These are phyloP conservation scores for Heliamphora pulchella DNA, from an alignment of 179 eudicot genomes.

Conservation along the genomic window DNA sequence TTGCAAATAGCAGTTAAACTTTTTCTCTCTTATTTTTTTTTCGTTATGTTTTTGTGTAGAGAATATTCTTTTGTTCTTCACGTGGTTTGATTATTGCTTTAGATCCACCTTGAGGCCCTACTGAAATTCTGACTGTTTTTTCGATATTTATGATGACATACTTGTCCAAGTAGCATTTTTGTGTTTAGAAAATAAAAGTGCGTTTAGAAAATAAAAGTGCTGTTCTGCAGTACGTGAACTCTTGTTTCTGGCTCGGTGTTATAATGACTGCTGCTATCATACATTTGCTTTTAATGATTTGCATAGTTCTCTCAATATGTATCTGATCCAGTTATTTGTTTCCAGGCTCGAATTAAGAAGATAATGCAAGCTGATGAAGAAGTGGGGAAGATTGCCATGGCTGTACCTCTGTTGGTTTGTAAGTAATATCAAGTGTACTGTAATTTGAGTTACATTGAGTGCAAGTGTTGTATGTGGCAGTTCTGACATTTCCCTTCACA, in stretches of 20 bases:
- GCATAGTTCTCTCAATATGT: background rate
- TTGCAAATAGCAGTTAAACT: background rate
- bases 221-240: background rate
- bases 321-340: conserved; percentile 3
- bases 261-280: too few relatives aligned
- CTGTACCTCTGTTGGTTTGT: conserved; percentile 96
- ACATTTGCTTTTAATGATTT: background rate
- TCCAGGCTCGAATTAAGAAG: conserved; percentile 91
- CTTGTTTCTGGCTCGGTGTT: background rate
- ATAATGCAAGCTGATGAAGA: conserved; percentile 99
- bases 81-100: background rate
- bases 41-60: background rate
- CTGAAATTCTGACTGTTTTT: background rate
- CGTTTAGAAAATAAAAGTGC: background rate
- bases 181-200: background rate
- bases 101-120: background rate
- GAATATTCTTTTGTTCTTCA: background rate
- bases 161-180: conserved; percentile 1
- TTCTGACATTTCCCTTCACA: background rate
- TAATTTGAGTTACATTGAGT: background rate
- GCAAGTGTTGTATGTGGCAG: background rate
- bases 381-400: conserved; percentile 97
- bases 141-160: background rate
- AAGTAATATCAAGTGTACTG: conserved; percentile 20
- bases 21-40: background rate